Evolutionary conservation across 108 stramenopile species (phyloP), one percentile per base, ranked within the genome.

Genomic region (Stephanodiscus minutulus): DNA sequence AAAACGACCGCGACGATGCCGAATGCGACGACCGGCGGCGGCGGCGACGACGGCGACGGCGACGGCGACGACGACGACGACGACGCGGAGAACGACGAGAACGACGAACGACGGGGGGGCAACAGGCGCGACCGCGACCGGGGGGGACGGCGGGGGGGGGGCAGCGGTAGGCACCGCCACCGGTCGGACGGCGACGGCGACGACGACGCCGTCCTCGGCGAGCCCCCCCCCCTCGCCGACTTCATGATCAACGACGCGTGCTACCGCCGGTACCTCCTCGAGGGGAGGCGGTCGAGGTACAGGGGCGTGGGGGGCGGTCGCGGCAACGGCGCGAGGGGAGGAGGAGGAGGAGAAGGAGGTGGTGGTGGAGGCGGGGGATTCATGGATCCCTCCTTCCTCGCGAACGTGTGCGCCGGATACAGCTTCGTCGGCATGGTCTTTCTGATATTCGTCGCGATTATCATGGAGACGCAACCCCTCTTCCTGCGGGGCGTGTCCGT

Each of bases 391-490:
- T 57, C 71, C 9, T 79, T 79, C 50, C 37, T 79, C 18, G 74
- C 75, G 47, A 81, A 66, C 41, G 6, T 76, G 18, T 81, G 69
- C 39, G 74, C 79, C 2, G 44, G 61, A 20, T 62, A 27, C 6
- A 71, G 69, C 41, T 71, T 60, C 52, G 70, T 81, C 6, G 79
- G 74, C 22, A 81, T 76, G 79, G 3, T 72, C 22, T 81, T 81
- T 44, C 62, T 81, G 43, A 65, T 81, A 55, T 81, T 67, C 13
- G 62, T 72, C 17, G 74, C 75, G 0, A 43, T 81, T 3, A 48
- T 81, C 25, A 71, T 81, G 54, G 70, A 76, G 36, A 57, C 70
- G 0, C 79, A 81, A 61, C 79, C 79, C 3, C 58, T 81, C n/a
- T 76, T 72, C 52, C 22, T 56, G 4, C 22, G 25, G 44, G 79